A percentile compares a stretch with the other conserved stretches of the same genome.
These are phyloP conservation scores for Eucalyptus erythrocorys DNA, from an alignment of 345 rosid species.

Conservation along the genomic window DNA sequence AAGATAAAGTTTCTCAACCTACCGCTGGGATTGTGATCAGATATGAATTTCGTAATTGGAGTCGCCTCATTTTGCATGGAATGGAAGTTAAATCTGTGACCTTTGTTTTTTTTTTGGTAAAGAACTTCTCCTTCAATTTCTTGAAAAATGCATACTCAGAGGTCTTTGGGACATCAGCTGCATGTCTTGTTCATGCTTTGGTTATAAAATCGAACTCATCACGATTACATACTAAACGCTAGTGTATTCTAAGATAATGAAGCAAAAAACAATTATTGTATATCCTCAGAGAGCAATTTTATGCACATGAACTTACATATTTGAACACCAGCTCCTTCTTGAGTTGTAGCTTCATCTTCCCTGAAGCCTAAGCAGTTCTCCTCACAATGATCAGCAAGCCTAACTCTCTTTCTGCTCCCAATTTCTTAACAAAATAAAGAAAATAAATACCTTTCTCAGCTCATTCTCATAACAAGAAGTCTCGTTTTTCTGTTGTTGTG, in stretches of 20 bases:
- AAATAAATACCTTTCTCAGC: neutral
- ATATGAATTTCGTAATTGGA: neutral
- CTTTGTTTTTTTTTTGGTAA: too few relatives aligned
- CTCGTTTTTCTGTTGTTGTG: neutral
- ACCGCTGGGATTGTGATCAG: constrained; percentile 13
- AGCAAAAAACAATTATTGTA: neutral
- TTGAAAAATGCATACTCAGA: constrained; percentile 72
- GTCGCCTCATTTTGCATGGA: neutral
- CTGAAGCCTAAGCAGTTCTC: neutral
- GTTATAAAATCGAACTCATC: neutral
- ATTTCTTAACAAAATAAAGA: constrained; percentile 3
- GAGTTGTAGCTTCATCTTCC: neutral
- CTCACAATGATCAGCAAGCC: constrained; percentile 10
- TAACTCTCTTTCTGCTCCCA: constrained; percentile 19
- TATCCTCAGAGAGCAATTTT: neutral
- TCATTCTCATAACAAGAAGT: neutral
- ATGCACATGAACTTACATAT: neutral
- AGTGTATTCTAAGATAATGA: neutral
- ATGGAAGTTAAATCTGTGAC: constrained; percentile 1
- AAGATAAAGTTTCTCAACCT: neutral
- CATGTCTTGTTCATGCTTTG: neutral
- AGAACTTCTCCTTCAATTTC: constrained; percentile 48
- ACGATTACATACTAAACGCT: neutral
- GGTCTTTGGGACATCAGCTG: constrained; percentile 59
- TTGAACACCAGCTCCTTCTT: neutral